Evolutionary conservation across 1,139 yeast species (phyloP), one percentile per base, ranked within the genome.

Genomic region (Saccharomyces hybrid): DNA sequence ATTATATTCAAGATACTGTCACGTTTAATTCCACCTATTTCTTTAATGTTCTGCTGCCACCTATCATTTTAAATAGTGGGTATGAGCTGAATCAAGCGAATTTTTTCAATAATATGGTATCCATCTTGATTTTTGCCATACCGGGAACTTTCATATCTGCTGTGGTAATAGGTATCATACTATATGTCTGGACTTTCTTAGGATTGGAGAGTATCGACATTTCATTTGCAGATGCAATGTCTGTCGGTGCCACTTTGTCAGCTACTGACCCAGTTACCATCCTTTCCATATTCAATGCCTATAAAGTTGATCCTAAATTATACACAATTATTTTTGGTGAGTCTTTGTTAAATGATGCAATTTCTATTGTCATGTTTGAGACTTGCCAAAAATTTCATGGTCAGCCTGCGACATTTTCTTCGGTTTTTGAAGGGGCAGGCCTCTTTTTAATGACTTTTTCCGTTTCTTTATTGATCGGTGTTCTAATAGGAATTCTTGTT

Each of bases 201-300:
- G 99, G 99, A 0, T 72, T 95, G 49, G 99, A 95, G 69, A 88
- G 93, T 31, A 82, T 93, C 52, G 75, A 84, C 59, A 82, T 95
- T 57, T 93, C 96, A 54, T 90, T 93, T 72, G 96, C 93, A 27
- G 98, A 93, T 70, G 97, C 99, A 0, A 78, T 95, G 57, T 93
- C 96, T 0, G 96, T 95, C 9, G 99, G 99, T 11, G 99, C 99
- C 2, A 91, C 99, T 0, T 78, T 95, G 51, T 88, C 96, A 0
- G 99, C 99, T 24, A 95, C 99, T 0, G 99, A 95, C 70, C 99
- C 99, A 0, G 98, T 95, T 38, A 95, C 99, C 1, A 93, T 95
- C 66, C 75, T 95, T 63, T 90, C 98, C 12, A 95, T 95, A 58
- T 95, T 95, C 77, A 93, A 93, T 67, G 95, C 98, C 14, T 93